Evolutionary conservation across 2,329 filamentous ascomycete species (phyloP), one percentile per base, ranked within the genome.

Genomic region (Colletotrichum sp.): DNA sequence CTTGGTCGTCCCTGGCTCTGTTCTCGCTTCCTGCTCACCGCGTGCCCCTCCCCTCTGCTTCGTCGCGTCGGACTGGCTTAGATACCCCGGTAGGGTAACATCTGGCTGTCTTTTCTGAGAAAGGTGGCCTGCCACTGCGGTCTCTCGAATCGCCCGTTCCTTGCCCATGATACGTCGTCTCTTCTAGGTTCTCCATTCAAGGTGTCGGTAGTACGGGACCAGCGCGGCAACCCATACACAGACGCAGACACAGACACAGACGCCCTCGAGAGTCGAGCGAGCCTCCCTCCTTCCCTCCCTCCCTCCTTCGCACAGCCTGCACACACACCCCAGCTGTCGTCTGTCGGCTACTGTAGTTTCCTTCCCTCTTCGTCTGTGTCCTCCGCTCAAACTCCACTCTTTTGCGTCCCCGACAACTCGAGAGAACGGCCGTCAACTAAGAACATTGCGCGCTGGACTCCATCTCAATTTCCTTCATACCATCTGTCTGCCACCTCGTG

Each of bases 401-500:
- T 27, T 22, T 76, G 69, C 64, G 59, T 76, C 66, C 55, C 32
- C 72, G 61, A 66, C 64, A 55, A 61, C 27, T 44, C 30, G 36
- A 29, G 75, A 65, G 65, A 67, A 69, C 61, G n/a, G 36, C 49
- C n/a, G 59, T 52, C 65, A 62, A n/a, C 32, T 71, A 30, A 49
- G 61, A 22, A 13, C 64, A 71, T 75, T 52, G 68, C 66, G 27
- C 72, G 61, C 71, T 76, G 69, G 73, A 74, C 65, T 77, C 67
- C 67, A 27, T 27, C 55, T 65, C 68, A 73, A 70, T 71, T 71
- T 71, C 73, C 63, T 77, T 71, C 74, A 77, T 74, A 69, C 69
- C 63, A 70, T 76, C 67, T 68, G 68, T 78, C 59, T 69, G 71
- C 74, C 72, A 68, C 75, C 62, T 72, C 71, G 72, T 69, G 77